phyloP scores from a whole-genome alignment of 495 filamentous ascomycete species.

The Pseudotulostoma volvatum region DNA sequence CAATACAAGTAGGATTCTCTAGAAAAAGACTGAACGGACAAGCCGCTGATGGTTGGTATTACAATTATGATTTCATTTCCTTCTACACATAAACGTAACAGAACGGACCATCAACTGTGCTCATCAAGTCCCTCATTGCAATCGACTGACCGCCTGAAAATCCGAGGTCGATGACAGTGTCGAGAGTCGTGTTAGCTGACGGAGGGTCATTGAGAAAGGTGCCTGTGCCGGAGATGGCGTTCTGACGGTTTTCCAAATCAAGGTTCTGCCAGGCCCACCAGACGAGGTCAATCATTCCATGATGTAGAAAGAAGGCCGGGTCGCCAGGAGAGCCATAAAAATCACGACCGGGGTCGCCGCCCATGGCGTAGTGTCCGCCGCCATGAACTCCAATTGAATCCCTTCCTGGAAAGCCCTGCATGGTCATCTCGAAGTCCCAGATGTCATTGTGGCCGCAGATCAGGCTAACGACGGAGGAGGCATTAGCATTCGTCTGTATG shows the following conservation, averaged over 20 bases:
- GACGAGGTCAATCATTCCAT: conserved; percentile 50
- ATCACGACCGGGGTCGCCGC: conserved; percentile 44
- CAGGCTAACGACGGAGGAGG: conserved; percentile 28
- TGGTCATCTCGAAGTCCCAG: conserved; percentile 33
- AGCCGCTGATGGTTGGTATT: too few relatives aligned
- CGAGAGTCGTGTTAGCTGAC: conserved; percentile 30
- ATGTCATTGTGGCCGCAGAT: conserved; percentile 30
- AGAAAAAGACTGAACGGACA: too few relatives aligned
- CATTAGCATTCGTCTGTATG: conserved; percentile 32
- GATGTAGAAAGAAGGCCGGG: conserved; percentile 53
- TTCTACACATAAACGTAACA: conserved; percentile 37
- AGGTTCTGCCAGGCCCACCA: conserved; percentile 59
- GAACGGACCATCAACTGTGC: conserved; percentile 35
- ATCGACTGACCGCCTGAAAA: conserved; percentile 20
- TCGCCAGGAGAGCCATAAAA: conserved; percentile 44
- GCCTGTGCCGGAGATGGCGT: conserved; percentile 34
- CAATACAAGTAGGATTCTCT: too few relatives aligned
- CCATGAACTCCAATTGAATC: conserved; percentile 41
- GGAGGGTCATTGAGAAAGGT: conserved; percentile 40
- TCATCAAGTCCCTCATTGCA: conserved; percentile 31
- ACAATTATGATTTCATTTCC: too few relatives aligned
- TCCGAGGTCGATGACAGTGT: conserved; percentile 28
- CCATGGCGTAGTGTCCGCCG: conserved; percentile 47
- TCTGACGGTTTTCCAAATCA: conserved; percentile 28
- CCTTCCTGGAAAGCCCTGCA: conserved; percentile 33